Percentiles rank a stretch among this genome's conserved stretches.
Evolutionary conservation across 2,329 filamentous ascomycete species (phyloP).

Genomic region (Purpureocillium takamizusanense): DNA sequence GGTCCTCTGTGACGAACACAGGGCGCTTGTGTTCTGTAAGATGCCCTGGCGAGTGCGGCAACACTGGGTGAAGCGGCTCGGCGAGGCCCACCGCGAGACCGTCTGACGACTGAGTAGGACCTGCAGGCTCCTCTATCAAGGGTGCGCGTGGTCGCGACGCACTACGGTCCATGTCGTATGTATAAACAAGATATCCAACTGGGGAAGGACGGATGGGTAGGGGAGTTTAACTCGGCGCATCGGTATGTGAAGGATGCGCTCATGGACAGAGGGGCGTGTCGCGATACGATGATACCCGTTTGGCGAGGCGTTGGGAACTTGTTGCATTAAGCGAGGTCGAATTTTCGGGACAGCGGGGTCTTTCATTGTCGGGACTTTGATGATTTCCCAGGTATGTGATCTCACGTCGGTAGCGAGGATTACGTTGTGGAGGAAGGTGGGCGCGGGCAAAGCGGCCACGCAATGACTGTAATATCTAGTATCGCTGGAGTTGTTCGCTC

Average conservation of each 20-base stretch:
- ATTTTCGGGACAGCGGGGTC: not conserved
- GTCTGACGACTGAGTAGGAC: not conserved
- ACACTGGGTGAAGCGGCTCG: constrained; percentile 46
- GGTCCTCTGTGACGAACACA: constrained; percentile 48
- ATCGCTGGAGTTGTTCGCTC: too few species aligned
- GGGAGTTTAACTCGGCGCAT: not conserved
- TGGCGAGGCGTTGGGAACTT: constrained; percentile 10
- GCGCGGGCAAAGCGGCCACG: too few species aligned
- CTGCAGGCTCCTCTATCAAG: too few species aligned
- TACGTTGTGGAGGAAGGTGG: too few species aligned
- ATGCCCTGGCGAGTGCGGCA: constrained; percentile 43
- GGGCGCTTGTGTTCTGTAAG: constrained; percentile 54
- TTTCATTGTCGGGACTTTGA: too few species aligned
- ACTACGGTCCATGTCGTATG: too few species aligned
- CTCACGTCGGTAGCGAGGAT: too few species aligned
- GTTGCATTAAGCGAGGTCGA: constrained; percentile 1
- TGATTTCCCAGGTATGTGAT: too few species aligned
- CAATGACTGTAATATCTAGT: too few species aligned
- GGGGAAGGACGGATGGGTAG: too few species aligned
- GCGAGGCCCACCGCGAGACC: constrained; percentile 22
- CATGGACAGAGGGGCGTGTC: constrained; percentile 4
- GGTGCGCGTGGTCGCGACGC: too few species aligned
- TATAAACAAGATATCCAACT: too few species aligned
- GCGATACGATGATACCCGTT: constrained; percentile 13
- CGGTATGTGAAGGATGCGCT: not conserved